phyloP scores from a whole-genome alignment of 108 stramenopile genomes.

The Epipyxis sp. region DNA sequence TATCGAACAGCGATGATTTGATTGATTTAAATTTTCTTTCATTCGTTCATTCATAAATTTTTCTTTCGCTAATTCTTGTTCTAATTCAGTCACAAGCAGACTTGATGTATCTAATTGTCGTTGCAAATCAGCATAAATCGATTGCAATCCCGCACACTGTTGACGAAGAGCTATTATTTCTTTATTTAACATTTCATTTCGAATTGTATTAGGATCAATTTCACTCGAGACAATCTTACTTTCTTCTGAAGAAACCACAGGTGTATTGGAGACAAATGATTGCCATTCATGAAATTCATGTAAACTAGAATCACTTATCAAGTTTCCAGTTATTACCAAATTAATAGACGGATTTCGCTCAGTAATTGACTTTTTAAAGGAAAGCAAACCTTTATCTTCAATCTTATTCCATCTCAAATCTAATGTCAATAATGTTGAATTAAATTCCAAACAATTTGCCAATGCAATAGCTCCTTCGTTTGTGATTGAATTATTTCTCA shows the following conservation, averaged over 20 bases:
- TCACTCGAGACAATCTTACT: too few species aligned
- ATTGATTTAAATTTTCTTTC: neutral
- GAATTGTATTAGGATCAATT: neutral
- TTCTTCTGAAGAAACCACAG: neutral
- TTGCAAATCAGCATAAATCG: neutral
- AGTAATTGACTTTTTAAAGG: conserved; percentile 1
- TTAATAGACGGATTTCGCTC: neutral
- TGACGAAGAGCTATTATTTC: neutral
- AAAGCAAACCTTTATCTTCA: conserved; percentile 8
- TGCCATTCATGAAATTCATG: neutral
- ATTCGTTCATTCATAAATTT: neutral
- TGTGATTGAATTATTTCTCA: conserved; percentile 19
- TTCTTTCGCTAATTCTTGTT: conserved; percentile 8
- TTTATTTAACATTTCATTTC: neutral
- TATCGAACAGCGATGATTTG: neutral
- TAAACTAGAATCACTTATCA: neutral
- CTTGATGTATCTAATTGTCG: conserved; percentile 11
- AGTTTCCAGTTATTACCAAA: conserved; percentile 17
- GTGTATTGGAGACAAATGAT: neutral
- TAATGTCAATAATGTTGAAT: neutral
- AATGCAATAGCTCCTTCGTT: conserved; percentile 23
- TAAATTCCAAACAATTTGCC: neutral
- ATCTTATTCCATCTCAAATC: conserved; percentile 20
- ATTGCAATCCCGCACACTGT: neutral
- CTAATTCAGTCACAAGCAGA: conserved; percentile 16